These are phyloP conservation scores for Fremontodendron californicum DNA, from an alignment of 345 rosid species.

Conservation along the genomic window DNA sequence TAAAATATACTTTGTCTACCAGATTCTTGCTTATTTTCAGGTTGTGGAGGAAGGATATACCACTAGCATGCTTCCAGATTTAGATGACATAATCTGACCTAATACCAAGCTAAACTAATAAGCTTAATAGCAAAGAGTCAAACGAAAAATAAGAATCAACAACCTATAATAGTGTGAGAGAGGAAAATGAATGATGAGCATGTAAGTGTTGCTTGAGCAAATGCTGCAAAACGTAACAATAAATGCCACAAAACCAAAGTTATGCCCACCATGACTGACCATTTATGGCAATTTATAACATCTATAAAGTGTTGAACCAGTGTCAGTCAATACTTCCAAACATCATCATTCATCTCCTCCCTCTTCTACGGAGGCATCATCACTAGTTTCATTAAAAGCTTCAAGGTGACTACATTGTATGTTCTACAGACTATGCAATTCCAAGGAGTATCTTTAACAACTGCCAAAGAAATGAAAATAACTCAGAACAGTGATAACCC, in stretches of 20 bases:
- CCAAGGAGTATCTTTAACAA: background rate
- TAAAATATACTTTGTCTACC: background rate
- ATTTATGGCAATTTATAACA: background rate
- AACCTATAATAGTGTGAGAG: background rate
- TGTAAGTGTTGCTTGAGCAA: background rate
- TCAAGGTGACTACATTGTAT: background rate
- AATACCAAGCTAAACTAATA: background rate
- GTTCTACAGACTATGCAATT: background rate
- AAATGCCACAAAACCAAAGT: background rate
- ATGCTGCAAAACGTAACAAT: background rate
- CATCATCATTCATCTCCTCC: background rate
- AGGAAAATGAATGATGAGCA: background rate
- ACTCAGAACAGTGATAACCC: background rate
- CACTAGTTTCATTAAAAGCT: conserved; percentile 8
- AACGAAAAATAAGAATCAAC: background rate
- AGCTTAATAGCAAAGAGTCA: background rate
- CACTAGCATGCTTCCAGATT: background rate
- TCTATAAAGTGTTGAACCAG: background rate
- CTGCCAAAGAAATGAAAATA: background rate
- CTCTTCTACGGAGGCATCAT: background rate
- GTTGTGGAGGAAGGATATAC: background rate
- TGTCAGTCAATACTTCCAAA: background rate
- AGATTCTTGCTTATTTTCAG: background rate
- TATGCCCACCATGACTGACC: background rate
- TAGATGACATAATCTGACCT: background rate